Percentiles rank a stretch among this genome's conserved stretches.
Conservation (phyloP, 1,284 basidiomycete genomes). For the Apiotrichum mycotoxinovorans region DNA sequence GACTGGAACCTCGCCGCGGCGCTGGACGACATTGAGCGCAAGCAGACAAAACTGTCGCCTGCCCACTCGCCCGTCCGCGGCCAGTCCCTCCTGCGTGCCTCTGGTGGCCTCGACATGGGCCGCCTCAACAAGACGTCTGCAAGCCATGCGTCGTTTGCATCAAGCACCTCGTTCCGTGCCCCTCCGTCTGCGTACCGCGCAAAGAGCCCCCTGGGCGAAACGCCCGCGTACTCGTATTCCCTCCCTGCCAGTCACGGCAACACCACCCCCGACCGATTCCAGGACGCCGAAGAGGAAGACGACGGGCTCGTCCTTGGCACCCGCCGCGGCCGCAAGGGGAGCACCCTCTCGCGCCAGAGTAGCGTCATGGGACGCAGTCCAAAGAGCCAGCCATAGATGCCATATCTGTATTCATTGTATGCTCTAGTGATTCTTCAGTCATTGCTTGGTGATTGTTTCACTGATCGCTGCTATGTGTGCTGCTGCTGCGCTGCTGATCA, state of each 20-base stretch:
- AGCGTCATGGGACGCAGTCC: slow-evolving; percentile 3
- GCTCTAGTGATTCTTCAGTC: background rate
- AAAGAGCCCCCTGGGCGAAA: slow-evolving; percentile 5
- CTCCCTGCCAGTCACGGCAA: background rate
- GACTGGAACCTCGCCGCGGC: slow-evolving; percentile 18
- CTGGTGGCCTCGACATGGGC: slow-evolving; percentile 5
- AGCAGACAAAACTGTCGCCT: slow-evolving; percentile 9
- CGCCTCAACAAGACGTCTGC: background rate
- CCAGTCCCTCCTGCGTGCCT: slow-evolving; percentile 3
- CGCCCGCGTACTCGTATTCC: background rate
- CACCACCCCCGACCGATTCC: slow-evolving; percentile 4
- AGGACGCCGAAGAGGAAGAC: slow-evolving; percentile 13
- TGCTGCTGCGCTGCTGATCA: too few species aligned
- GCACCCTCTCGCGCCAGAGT: background rate
- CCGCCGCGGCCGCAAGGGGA: slow-evolving; percentile 1
- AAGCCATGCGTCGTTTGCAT: background rate
- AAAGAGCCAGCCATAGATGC: background rate
- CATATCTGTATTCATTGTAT: background rate
- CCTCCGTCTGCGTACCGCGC: slow-evolving; percentile 14
- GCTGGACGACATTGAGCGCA: slow-evolving; percentile 11
- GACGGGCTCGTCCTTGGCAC: slow-evolving; percentile 3
- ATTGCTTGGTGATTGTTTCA: too few species aligned
- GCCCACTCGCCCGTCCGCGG: slow-evolving; percentile 10
- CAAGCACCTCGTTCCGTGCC: background rate
- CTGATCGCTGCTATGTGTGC: too few species aligned